Percentiles rank a stretch among this genome's conserved stretches.
Conservation (phyloP, 2,329 filamentous ascomycete genomes). For the Blastomyces percursus region DNA sequence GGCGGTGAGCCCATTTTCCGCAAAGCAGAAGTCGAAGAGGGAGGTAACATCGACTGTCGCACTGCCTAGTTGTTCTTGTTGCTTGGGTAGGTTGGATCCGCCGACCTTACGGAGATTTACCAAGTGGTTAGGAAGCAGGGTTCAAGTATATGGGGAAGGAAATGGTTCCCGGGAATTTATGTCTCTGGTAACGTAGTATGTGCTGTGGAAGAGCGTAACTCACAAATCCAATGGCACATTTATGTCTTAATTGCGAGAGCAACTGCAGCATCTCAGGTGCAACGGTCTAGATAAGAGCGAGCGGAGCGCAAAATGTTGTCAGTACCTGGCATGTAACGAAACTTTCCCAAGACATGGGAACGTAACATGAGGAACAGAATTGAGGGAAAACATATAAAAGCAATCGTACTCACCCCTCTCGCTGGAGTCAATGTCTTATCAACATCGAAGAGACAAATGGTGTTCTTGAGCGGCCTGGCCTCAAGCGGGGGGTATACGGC, state of each 20-base stretch:
- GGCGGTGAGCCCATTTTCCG: slow-evolving; percentile 91
- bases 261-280: slow-evolving; percentile 73
- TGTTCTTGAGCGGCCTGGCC: slow-evolving; percentile 80
- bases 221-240: slow-evolving; percentile 76
- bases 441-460: slow-evolving; percentile 91
- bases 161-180: neutral
- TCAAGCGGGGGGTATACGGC: slow-evolving; percentile 58
- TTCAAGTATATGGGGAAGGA: neutral
- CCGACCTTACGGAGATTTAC: slow-evolving; percentile 44
- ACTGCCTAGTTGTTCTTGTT: slow-evolving; percentile 86
- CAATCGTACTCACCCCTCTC: slow-evolving; percentile 50
- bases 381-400: neutral
- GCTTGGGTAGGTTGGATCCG: slow-evolving; percentile 82
- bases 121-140: slow-evolving; percentile 11
- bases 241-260: slow-evolving; percentile 69
- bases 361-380: neutral
- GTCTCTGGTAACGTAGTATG: neutral
- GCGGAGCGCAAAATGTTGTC: neutral
- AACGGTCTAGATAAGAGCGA: slow-evolving; percentile 42
- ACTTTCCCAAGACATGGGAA: neutral
- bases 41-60: slow-evolving; percentile 57
- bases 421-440: slow-evolving; percentile 83
- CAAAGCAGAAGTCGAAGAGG: slow-evolving; percentile 96
- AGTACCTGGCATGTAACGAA: neutral
- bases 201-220: slow-evolving; percentile 9